Evolutionary conservation across 495 filamentous ascomycete genomes (phyloP).

Genomic region (Geoglossum glabrum): DNA sequence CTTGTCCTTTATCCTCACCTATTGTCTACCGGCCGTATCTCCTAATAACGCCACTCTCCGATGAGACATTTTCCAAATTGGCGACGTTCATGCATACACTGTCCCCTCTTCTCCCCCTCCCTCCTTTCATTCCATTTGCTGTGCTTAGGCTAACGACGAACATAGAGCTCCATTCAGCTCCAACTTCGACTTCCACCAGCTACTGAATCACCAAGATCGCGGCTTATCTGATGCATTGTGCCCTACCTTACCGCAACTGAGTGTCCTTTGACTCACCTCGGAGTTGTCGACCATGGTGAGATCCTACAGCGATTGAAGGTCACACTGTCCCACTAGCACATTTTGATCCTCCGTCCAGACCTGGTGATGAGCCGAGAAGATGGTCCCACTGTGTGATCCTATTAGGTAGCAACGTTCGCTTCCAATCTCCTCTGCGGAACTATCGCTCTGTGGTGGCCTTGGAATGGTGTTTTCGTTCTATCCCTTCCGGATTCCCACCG

Average conservation of each 20-base stretch:
- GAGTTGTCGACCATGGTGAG: neutral
- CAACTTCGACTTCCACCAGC: neutral
- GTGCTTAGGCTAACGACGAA: neutral
- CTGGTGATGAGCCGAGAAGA: neutral
- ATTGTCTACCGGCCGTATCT: neutral
- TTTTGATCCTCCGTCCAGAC: too few species aligned
- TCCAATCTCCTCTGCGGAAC: neutral
- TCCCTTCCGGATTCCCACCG: neutral
- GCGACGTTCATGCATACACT: neutral
- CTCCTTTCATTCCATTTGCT: neutral
- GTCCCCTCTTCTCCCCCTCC: neutral
- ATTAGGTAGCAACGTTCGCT: neutral
- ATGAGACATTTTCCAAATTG: neutral
- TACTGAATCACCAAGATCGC: neutral
- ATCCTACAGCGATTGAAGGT: neutral
- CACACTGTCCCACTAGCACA: neutral
- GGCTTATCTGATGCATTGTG: neutral
- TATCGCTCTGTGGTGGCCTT: neutral
- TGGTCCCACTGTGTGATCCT: neutral
- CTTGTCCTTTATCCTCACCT: neutral
- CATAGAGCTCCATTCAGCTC: neutral
- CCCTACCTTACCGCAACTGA: neutral
- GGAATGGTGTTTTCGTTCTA: neutral
- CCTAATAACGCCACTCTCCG: neutral
- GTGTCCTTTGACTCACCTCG: neutral